Evolutionary conservation across 257 asterid species (phyloP).

Genomic region (Penstemon newberryi): DNA sequence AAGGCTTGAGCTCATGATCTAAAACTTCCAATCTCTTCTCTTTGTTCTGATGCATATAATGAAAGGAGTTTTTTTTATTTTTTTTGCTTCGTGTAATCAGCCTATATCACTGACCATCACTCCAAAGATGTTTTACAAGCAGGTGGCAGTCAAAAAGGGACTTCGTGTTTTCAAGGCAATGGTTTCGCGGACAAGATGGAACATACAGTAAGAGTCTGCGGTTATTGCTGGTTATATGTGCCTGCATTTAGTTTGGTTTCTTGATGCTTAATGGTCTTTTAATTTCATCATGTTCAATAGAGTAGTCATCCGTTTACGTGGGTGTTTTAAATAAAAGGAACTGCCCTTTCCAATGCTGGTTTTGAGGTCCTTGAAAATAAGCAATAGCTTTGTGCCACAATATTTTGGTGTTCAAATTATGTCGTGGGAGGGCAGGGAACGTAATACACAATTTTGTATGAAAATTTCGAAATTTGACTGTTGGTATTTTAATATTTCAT

Average conservation of each 20-base stretch:
- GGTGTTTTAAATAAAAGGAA: conserved; percentile 10
- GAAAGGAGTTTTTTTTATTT: neutral
- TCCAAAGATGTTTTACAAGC: conserved; percentile 32
- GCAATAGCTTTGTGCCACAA: neutral
- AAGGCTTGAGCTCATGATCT: conserved; percentile 6
- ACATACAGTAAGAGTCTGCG: conserved; percentile 71
- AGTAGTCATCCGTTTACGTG: too few relatives aligned
- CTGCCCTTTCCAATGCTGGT: conserved; percentile 16
- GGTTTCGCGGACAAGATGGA: conserved; percentile 99
- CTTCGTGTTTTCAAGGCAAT: conserved; percentile 90
- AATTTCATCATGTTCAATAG: too few relatives aligned
- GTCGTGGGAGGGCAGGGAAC: neutral
- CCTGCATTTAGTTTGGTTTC: neutral
- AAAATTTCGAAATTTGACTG: too few relatives aligned
- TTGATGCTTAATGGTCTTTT: neutral
- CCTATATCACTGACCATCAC: conserved; percentile 19
- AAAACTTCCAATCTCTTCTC: neutral
- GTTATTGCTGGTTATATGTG: neutral
- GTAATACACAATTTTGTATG: too few relatives aligned
- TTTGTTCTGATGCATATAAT: conserved; percentile 3
- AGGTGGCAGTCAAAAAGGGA: conserved; percentile 96
- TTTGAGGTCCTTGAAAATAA: conserved; percentile 2
- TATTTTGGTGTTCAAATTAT: neutral
- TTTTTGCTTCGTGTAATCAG: conserved; percentile 15
- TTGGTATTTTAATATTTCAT: too few relatives aligned